Evolutionary conservation across 306 rosid genomes (phyloP).

Genomic region (Medicago arabica): DNA sequence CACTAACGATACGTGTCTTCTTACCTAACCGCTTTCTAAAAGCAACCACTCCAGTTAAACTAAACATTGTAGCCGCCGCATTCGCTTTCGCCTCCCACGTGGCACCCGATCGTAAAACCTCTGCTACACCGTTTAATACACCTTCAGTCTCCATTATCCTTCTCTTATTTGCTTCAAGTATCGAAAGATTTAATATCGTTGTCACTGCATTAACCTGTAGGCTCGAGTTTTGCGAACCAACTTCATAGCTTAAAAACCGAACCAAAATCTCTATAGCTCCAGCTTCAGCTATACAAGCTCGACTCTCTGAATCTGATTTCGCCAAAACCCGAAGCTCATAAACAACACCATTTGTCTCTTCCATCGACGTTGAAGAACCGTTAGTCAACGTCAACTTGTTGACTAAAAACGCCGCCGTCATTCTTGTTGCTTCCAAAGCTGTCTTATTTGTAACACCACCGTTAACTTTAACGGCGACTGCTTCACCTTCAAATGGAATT

Average conservation of each 20-base stretch:
- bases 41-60: conserved; percentile 57
- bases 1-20: conserved; percentile 66
- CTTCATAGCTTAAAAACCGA: conserved; percentile 50
- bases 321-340: conserved; percentile 81
- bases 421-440: conserved; percentile 75
- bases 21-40: conserved; percentile 70
- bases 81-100: conserved; percentile 96
- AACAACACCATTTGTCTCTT: conserved; percentile 62
- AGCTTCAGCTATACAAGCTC: conserved; percentile 78
- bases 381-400: conserved; percentile 64
- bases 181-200: conserved; percentile 76
- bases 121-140: conserved; percentile 67
- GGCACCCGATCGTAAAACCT: conserved; percentile 67
- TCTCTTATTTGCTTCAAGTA: conserved; percentile 70
- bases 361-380: not conserved
- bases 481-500: conserved; percentile 62
- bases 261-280: conserved; percentile 79
- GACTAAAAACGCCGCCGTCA: conserved; percentile 77
- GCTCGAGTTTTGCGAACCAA: conserved; percentile 43
- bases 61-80: conserved; percentile 88
- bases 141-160: conserved; percentile 85
- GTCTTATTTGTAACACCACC: conserved; percentile 60
- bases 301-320: conserved; percentile 79
- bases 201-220: conserved; percentile 91
- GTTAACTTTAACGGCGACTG: conserved; percentile 41